These are phyloP conservation scores for Teunomyces aglyptinius DNA, from an alignment of 805 yeast species.

Conservation along the genomic window DNA sequence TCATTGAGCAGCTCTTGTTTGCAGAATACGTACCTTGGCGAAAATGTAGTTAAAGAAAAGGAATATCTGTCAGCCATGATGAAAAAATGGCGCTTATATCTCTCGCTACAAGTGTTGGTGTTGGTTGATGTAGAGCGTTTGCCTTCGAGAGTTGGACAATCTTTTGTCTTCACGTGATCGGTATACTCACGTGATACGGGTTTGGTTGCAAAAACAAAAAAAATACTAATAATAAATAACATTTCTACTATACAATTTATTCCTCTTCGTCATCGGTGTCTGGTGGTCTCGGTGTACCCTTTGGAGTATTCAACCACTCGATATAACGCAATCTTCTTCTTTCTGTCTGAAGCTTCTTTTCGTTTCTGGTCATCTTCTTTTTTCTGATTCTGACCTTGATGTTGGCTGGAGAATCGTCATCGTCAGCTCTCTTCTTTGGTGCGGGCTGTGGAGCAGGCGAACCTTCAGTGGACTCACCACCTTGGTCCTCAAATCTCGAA, in stretches of 20 bases:
- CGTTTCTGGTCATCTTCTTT: conserved; percentile 98
- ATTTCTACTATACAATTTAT: conserved; percentile 6
- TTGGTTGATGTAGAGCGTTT: conserved; percentile 6
- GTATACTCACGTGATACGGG: neutral
- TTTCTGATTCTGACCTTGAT: conserved; percentile 89
- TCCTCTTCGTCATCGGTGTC: conserved; percentile 92
- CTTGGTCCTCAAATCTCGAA: conserved; percentile 80
- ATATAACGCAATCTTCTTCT: conserved; percentile 92
- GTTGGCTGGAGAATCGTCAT: conserved; percentile 92
- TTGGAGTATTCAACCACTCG: conserved; percentile 93
- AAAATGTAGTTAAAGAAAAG: conserved; percentile 93
- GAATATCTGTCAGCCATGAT: conserved; percentile 97
- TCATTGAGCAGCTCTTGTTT: neutral
- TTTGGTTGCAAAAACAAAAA: neutral
- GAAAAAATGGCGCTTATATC: neutral
- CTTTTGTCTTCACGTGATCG: neutral
- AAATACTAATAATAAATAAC: neutral
- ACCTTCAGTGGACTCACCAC: conserved; percentile 48
- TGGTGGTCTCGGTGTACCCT: conserved; percentile 94
- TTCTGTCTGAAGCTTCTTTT: conserved; percentile 85
- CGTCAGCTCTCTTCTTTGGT: conserved; percentile 48
- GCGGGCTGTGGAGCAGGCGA: conserved; percentile 34
- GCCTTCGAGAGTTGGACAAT: conserved; percentile 9
- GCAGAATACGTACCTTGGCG: conserved; percentile 72
- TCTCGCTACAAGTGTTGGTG: neutral